phyloP scores from a whole-genome alignment of 2,329 filamentous ascomycete species.

The Stachybotrys chlorohalonatus region DNA sequence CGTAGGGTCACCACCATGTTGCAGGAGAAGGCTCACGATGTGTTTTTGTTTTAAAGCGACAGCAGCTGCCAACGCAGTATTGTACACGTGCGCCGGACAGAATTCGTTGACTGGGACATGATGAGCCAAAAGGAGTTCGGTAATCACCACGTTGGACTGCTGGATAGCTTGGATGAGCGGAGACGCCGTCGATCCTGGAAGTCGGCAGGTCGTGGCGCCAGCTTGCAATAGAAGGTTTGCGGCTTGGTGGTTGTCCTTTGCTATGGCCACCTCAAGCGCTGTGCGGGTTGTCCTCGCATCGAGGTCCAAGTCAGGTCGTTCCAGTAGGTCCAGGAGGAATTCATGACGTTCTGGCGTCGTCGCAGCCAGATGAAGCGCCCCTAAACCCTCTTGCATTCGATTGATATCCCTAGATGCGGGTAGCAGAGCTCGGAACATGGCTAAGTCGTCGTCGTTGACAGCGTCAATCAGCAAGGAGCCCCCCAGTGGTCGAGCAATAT shows the following conservation, averaged over 20 bases:
- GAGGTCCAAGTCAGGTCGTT: constrained; percentile 2
- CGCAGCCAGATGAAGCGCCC: constrained; percentile 5
- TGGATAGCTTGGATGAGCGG: constrained; percentile 6
- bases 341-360: constrained; percentile 2
- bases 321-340: constrained; percentile 5
- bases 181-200: constrained; percentile 2
- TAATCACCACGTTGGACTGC: constrained; percentile 2
- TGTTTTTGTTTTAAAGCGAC: constrained; percentile 5
- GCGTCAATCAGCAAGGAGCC: constrained; percentile 4
- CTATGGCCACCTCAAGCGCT: constrained; percentile 6
- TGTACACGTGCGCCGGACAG: background rate
- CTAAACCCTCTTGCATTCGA: background rate
- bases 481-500: constrained; percentile 3
- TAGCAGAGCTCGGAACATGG: constrained; percentile 5
- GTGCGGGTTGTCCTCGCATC: background rate
- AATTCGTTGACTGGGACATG: constrained; percentile 7
- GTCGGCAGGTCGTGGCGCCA: constrained; percentile 5
- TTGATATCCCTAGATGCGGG: constrained; percentile 3
- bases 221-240: constrained; percentile 8
- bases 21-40: constrained; percentile 10
- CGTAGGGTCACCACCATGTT: constrained; percentile 13
- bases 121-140: constrained; percentile 6
- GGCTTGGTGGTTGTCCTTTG: constrained; percentile 1
- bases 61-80: constrained; percentile 11
- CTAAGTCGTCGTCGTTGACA: constrained; percentile 2